phyloP scores from a whole-genome alignment of 2,329 filamentous ascomycete species.

The Cladosporium sp. region DNA sequence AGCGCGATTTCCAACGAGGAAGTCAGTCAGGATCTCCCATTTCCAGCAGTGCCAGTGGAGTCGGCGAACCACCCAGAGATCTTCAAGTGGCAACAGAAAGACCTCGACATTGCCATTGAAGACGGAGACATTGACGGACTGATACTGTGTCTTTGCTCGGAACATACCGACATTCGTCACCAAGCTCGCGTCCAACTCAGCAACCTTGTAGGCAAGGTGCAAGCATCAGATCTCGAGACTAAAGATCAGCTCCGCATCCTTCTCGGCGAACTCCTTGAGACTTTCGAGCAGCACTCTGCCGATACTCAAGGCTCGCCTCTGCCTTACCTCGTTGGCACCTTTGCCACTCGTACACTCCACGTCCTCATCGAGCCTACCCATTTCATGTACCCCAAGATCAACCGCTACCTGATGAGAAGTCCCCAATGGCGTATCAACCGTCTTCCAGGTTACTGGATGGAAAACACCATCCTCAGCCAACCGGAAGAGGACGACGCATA shows the following conservation, averaged over 20 bases:
- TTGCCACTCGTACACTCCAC: slow-evolving; percentile 64
- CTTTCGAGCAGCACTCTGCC: slow-evolving; percentile 44
- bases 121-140: slow-evolving; percentile 68
- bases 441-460: slow-evolving; percentile 56
- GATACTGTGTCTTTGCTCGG: slow-evolving; percentile 69
- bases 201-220: slow-evolving; percentile 53
- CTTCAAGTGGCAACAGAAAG: slow-evolving; percentile 66
- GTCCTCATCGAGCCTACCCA: slow-evolving; percentile 74
- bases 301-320: slow-evolving; percentile 55
- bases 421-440: slow-evolving; percentile 65
- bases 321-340: slow-evolving; percentile 69
- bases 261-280: slow-evolving; percentile 74
- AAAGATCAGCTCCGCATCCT: slow-evolving; percentile 75
- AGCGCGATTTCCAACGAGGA: background rate
- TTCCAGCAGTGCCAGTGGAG: slow-evolving; percentile 37
- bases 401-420: slow-evolving; percentile 72
- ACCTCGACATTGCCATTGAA: slow-evolving; percentile 72
- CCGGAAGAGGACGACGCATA: slow-evolving; percentile 69
- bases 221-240: slow-evolving; percentile 65
- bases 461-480: slow-evolving; percentile 68
- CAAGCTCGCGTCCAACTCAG: slow-evolving; percentile 68
- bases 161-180: slow-evolving; percentile 68
- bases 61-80: slow-evolving; percentile 44
- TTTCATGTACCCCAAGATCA: slow-evolving; percentile 79
- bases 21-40: slow-evolving; percentile 13